These are phyloP conservation scores for Warburgia ugandensis DNA, from an alignment of 164 flowering plant species.

Conservation along the genomic window DNA sequence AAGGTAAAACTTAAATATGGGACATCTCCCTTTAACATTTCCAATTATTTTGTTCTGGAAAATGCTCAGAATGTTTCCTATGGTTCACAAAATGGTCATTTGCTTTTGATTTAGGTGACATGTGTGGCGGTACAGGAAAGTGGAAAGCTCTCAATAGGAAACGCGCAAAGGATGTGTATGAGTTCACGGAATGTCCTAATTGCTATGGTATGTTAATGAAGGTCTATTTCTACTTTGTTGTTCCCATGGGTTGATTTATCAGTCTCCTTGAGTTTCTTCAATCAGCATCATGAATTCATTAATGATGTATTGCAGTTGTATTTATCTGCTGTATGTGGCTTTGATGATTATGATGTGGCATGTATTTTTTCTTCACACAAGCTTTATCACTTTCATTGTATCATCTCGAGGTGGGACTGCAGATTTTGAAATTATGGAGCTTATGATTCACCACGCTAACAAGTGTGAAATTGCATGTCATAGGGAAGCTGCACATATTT, in stretches of 20 bases:
- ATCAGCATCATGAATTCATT: background rate
- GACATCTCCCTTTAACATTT: too few relatives aligned
- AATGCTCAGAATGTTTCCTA: too few relatives aligned
- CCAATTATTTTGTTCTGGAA: too few relatives aligned
- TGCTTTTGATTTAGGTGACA: constrained; percentile 74
- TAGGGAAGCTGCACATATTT: too few relatives aligned
- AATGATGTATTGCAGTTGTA: background rate
- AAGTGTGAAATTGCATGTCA: too few relatives aligned
- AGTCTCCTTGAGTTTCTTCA: background rate
- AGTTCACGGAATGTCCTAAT: constrained; percentile 93
- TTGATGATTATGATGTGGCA: background rate
- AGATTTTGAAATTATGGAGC: background rate
- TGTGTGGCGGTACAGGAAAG: constrained; percentile 99
- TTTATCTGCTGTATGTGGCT: background rate
- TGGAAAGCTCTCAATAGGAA: constrained; percentile 98
- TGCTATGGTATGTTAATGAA: constrained; percentile 83
- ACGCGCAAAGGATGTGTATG: constrained; percentile 90
- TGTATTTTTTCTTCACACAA: background rate
- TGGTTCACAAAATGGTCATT: too few relatives aligned
- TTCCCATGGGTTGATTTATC: too few relatives aligned
- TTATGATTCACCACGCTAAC: too few relatives aligned
- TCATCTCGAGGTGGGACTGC: background rate
- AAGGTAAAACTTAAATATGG: too few relatives aligned
- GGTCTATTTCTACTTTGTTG: too few relatives aligned
- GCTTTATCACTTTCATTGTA: background rate